Evolutionary conservation across 371 early-diverging fungal genomes (phyloP).

Genomic region (Caulochytrium protostelioides): DNA sequence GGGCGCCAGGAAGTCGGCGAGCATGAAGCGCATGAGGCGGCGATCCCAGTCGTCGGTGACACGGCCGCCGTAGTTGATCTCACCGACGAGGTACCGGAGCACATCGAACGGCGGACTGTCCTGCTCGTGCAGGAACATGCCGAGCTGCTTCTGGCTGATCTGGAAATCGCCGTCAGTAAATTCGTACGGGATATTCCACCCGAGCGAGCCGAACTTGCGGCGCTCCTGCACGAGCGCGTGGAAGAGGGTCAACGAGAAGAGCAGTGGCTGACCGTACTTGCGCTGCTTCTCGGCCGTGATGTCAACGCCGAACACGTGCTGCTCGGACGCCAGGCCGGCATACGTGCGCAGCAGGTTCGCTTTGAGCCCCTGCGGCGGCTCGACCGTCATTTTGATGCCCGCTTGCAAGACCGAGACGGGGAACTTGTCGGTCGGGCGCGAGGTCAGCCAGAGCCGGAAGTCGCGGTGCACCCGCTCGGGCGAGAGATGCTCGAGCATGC

Average conservation of each 20-base stretch:
- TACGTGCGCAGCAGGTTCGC: slow-evolving; percentile 33
- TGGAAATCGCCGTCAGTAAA: slow-evolving; percentile 23
- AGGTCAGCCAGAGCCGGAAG: slow-evolving; percentile 32
- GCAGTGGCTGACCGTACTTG: slow-evolving; percentile 24
- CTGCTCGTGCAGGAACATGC: slow-evolving; percentile 35
- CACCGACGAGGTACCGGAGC: slow-evolving; percentile 30
- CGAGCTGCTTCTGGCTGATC: slow-evolving; percentile 29
- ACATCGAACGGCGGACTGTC: slow-evolving; percentile 30
- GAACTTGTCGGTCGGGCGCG: slow-evolving; percentile 31
- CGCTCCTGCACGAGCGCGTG: slow-evolving; percentile 36
- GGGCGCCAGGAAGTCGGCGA: slow-evolving; percentile 26
- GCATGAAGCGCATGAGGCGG: slow-evolving; percentile 27
- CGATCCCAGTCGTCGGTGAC: slow-evolving; percentile 39
- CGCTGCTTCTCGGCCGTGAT: too few relatives aligned
- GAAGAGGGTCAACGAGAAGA: slow-evolving; percentile 29
- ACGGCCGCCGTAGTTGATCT: slow-evolving; percentile 36
- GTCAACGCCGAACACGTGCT: too few relatives aligned
- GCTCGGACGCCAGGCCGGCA: too few relatives aligned
- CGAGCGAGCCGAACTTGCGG: slow-evolving; percentile 32
- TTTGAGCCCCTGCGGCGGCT: slow-evolving; percentile 35
- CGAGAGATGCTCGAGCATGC: slow-evolving; percentile 26
- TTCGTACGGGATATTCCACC: slow-evolving; percentile 38
- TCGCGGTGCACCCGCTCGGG: slow-evolving; percentile 32
- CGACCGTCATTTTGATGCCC: slow-evolving; percentile 32
- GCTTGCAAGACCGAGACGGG: slow-evolving; percentile 34